Evolutionary conservation across 208 protist genomes (phyloP), one percentile per base, ranked within the genome.

Genomic region (Strigomonas culicis): DNA sequence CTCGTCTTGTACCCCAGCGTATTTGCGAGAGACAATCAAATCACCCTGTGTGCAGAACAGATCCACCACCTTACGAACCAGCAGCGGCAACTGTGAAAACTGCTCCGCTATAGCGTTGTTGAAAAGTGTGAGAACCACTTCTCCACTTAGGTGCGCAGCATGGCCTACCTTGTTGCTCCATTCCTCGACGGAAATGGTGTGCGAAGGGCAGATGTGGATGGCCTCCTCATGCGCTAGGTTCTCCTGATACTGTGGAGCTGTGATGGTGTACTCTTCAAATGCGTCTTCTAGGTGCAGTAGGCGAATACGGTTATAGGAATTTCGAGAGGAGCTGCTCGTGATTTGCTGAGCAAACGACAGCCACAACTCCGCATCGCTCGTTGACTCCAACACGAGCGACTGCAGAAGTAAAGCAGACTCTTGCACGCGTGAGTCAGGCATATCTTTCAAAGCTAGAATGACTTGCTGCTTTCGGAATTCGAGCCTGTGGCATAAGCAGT

Each of bases 191-290:
- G 28, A 36, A 19, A 82, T 66, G 4, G 75, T 74, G 32, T 77
- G 77, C 49, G 68, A 65, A 19, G 74, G 72, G 58, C 85, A 92
- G 28, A 88, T 41, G 56, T 68, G 61, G 41, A 84, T 59, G 25
- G 79, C 72, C 4, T 73, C 71, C 64, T 88, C 84, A 11, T 62
- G 56, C 32, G 74, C 51, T 44, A 93, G 51, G 59, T 93, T 93
- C 51, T 91, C 84, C 66, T 93, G 85, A 53, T 80, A 95, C 70
- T 91, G 84, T 32, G 83, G 44, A 22, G 72, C 77, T 2, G 83
- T 88, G 62, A 93, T 85, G 58, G 79, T 88, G 69, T 87, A 95
- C 66, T 92, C 82, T 52, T 91, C 86, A 65, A 86, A 93, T 36
- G 77, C 79, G 44, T 86, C 82, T 59, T 91, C 79, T 0, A 93